Percentiles rank a stretch among this genome's conserved stretches.
These are phyloP conservation scores for Sporothrix variecibatus DNA, from an alignment of 2,329 filamentous ascomycete species.

Conservation along the genomic window DNA sequence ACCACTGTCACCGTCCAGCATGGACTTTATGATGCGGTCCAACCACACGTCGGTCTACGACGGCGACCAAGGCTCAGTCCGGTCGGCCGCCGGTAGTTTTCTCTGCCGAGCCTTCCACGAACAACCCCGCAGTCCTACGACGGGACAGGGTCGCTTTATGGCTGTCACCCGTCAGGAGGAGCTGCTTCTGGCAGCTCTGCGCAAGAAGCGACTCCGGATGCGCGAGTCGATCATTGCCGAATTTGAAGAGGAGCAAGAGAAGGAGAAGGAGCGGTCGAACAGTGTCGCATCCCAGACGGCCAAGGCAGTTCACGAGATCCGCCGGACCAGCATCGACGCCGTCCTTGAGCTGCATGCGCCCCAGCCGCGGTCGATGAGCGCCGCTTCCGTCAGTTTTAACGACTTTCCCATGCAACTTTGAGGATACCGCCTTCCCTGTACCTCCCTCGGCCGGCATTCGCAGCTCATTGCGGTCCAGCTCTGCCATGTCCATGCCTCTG, in stretches of 20 bases:
- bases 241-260: conserved; percentile 41
- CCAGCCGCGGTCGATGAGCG: conserved; percentile 17
- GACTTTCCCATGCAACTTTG: conserved; percentile 26
- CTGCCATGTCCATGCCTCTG: neutral
- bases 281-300: neutral
- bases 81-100: conserved; percentile 23
- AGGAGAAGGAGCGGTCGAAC: conserved; percentile 18
- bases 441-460: conserved; percentile 19
- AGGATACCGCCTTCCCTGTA: conserved; percentile 22
- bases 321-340: conserved; percentile 16
- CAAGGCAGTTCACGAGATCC: conserved; percentile 21
- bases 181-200: conserved; percentile 58
- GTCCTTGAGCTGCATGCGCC: conserved; percentile 26
- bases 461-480: conserved; percentile 4
- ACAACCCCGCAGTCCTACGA: conserved; percentile 27
- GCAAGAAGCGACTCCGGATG: conserved; percentile 59
- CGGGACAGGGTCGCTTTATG: conserved; percentile 50
- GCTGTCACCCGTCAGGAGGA: conserved; percentile 61
- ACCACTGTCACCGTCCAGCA: conserved; percentile 54
- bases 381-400: conserved; percentile 21
- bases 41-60: conserved; percentile 29
- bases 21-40: conserved; percentile 52
- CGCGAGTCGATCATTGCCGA: conserved; percentile 50
- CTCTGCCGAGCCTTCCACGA: conserved; percentile 23
- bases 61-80: conserved; percentile 26